Base-by-base conservation (phyloP, 306 rosid genomes). In the Cajanus cajan region DNA sequence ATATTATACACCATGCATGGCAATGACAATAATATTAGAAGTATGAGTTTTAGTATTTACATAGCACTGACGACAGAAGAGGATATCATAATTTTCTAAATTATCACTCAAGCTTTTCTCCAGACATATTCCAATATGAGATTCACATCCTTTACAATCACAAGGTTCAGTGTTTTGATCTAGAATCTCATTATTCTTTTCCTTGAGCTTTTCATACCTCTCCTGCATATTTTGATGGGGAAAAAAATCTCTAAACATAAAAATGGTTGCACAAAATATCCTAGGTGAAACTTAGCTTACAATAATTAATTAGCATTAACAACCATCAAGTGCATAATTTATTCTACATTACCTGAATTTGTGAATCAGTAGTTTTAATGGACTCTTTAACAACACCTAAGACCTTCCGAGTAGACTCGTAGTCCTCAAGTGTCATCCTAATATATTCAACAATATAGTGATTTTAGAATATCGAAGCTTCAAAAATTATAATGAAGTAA, bases 31-130 rank as follows among this genome's bases (percentile, higher is more conserved):
- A 76, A 77, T 47, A 57, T 28, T 40, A 66, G 57, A 28, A 34
- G 41, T 43, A 37, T 63, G 33, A 31, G 70, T 54, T 68, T 59
- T 72, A 84, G 36, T 63, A 39, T 85, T 54, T 89, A 94, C 98
- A 82, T 87, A 75, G 86, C 98, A 94, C 33, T 84, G 94, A 13
- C 94, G 93, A 70, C 97, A 94, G 44, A 92, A 90, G 79, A 92
- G 88, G 76, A 84, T 86, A 59, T 89, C 93, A 10, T 92, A 89
- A 86, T 86, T 79, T 80, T 87, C 97, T 77, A 87, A 74, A 44
- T 89, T 82, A 12, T 74, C 82, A 78, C 88, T 77, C 51, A 92
- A 85, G 80, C 88, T 89, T 87, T 88, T 88, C 68, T 92, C 85
- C 74, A 89, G 68, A 67, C 78, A 83, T 74, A 81, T 74, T 77